Percentiles rank a stretch among this genome's conserved stretches.
Conservation (phyloP, 176 grass and related monocot genomes). For the Aegilops tauschii region DNA sequence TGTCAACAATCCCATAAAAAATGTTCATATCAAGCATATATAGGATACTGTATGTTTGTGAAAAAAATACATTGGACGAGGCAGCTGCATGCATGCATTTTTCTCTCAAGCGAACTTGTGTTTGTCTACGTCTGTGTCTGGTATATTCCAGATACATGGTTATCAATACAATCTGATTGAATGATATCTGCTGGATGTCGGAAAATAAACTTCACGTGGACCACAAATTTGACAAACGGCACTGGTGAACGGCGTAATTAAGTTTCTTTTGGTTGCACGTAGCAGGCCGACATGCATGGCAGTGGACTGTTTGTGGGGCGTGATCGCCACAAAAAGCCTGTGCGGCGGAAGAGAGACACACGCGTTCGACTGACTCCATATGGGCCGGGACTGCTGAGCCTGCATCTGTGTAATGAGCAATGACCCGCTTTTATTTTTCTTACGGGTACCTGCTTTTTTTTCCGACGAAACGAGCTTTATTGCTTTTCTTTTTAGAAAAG, state of each 20-base stretch:
- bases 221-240: background rate
- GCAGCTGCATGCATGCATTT: background rate
- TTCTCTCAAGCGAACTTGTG: background rate
- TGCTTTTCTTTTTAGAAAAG: too few species aligned
- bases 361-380: background rate
- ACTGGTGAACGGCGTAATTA: background rate
- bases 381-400: background rate
- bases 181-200: background rate
- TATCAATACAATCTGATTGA: background rate
- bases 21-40: too few species aligned
- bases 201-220: conserved; percentile 9
- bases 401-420: background rate
- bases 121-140: background rate
- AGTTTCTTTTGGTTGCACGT: too few species aligned
- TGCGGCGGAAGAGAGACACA: background rate
- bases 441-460: too few species aligned
- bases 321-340: too few species aligned
- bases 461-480: too few species aligned
- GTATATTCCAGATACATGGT: background rate
- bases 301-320: background rate
- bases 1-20: too few species aligned
- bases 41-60: too few species aligned
- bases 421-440: background rate
- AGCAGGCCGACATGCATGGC: background rate
- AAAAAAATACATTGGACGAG: background rate